These are phyloP conservation scores for Nakazawaea siamensis DNA, from an alignment of 805 yeast genomes.

Conservation along the genomic window DNA sequence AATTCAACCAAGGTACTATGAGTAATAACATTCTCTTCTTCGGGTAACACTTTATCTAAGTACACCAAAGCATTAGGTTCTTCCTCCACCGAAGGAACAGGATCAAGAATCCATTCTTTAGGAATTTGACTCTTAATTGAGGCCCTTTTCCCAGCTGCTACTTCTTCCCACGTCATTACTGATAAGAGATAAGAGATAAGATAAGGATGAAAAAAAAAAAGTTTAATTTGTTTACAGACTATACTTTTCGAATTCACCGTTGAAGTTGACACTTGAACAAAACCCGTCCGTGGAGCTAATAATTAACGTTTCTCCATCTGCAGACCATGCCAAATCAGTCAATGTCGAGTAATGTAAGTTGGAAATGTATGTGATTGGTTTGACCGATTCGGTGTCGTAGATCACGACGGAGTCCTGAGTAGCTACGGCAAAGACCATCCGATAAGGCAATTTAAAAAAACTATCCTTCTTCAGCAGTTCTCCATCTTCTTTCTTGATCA, in stretches of 20 bases:
- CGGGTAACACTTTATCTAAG: slow-evolving; percentile 17
- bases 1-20: slow-evolving; percentile 17
- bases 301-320: slow-evolving; percentile 62
- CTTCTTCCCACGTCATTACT: slow-evolving; percentile 17
- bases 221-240: neutral
- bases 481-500: slow-evolving; percentile 5
- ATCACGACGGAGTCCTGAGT: slow-evolving; percentile 78
- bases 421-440: slow-evolving; percentile 87
- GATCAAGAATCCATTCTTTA: slow-evolving; percentile 19
- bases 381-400: slow-evolving; percentile 66
- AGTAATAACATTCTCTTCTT: slow-evolving; percentile 16
- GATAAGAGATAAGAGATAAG: no score
- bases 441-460: slow-evolving; percentile 57
- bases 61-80: slow-evolving; percentile 17
- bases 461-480: neutral
- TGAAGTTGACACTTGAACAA: slow-evolving; percentile 53
- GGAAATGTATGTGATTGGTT: slow-evolving; percentile 66
- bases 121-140: slow-evolving; percentile 20
- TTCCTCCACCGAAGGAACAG: slow-evolving; percentile 21
- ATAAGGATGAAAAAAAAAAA: no score
- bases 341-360: slow-evolving; percentile 84
- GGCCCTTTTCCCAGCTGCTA: slow-evolving; percentile 15
- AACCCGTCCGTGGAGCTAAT: slow-evolving; percentile 90
- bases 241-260: slow-evolving; percentile 27
- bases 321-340: slow-evolving; percentile 83